Evolutionary conservation across 2,329 filamentous ascomycete genomes (phyloP).

Genomic region (Mycosphaerelloides madeirae): DNA sequence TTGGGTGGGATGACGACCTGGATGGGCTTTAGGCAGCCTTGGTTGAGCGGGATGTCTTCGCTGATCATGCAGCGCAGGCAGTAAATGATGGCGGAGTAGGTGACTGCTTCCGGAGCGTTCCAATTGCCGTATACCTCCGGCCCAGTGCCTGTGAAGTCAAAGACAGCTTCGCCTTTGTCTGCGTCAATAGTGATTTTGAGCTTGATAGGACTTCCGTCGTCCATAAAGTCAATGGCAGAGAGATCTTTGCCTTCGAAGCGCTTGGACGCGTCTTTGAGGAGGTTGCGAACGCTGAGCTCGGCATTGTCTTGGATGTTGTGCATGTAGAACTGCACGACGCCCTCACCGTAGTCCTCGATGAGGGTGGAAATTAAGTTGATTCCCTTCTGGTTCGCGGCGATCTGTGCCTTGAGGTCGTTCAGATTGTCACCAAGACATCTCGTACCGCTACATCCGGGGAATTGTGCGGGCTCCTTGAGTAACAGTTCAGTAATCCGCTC

Average conservation of each 20-base stretch:
- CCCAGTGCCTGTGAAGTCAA: slow-evolving; percentile 74
- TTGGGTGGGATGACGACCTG: slow-evolving; percentile 67
- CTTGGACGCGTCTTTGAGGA: slow-evolving; percentile 67
- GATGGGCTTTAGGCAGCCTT: slow-evolving; percentile 75
- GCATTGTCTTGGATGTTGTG: slow-evolving; percentile 75
- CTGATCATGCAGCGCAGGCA: slow-evolving; percentile 73
- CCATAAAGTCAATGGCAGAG: slow-evolving; percentile 75
- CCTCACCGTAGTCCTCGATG: slow-evolving; percentile 72
- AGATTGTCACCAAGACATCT: slow-evolving; percentile 77
- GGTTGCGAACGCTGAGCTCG: slow-evolving; percentile 66
- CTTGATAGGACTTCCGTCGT: slow-evolving; percentile 74
- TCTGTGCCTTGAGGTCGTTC: slow-evolving; percentile 80
- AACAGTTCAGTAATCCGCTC: slow-evolving; percentile 64
- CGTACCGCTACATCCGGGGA: slow-evolving; percentile 72
- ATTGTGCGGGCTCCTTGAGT: slow-evolving; percentile 66
- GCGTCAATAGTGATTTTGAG: slow-evolving; percentile 71
- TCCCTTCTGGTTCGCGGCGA: slow-evolving; percentile 81
- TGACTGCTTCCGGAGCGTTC: slow-evolving; percentile 77
- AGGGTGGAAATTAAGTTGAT: slow-evolving; percentile 70
- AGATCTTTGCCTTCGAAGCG: slow-evolving; percentile 67
- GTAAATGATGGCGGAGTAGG: slow-evolving; percentile 81
- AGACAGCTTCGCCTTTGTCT: slow-evolving; percentile 68
- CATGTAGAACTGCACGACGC: slow-evolving; percentile 81
- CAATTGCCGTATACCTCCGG: slow-evolving; percentile 64
- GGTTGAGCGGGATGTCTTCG: slow-evolving; percentile 79